These are phyloP conservation scores for Stagonosporopsis cucurbitacearum DNA, from an alignment of 2,329 filamentous ascomycete species.

Conservation along the genomic window DNA sequence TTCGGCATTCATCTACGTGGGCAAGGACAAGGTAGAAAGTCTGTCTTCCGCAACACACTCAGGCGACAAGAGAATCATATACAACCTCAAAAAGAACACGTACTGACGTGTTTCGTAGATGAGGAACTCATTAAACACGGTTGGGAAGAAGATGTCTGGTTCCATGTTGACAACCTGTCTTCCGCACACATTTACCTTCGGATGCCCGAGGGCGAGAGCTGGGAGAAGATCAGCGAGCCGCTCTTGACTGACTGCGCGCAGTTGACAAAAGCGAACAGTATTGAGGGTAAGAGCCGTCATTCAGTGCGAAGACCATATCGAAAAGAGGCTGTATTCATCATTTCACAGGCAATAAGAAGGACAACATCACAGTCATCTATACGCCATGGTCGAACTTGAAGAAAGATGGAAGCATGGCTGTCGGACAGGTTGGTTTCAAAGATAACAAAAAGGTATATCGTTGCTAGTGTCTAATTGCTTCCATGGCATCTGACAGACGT, in stretches of 20 bases:
- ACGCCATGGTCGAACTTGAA: constrained; percentile 96
- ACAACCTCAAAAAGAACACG: not conserved
- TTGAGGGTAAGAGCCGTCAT: constrained; percentile 69
- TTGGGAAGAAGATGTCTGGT: constrained; percentile 97
- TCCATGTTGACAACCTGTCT: constrained; percentile 96
- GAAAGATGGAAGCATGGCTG: constrained; percentile 95
- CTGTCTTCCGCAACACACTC: constrained; percentile 45
- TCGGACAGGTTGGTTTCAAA: constrained; percentile 94
- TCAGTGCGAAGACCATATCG: too few species aligned
- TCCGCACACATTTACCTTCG: constrained; percentile 96
- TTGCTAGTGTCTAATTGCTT: not conserved
- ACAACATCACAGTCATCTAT: constrained; percentile 96
- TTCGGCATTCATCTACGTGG: constrained; percentile 88
- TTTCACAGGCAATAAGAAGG: constrained; percentile 87
- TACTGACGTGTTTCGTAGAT: constrained; percentile 62
- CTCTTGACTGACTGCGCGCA: constrained; percentile 91
- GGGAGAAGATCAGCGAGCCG: constrained; percentile 79
- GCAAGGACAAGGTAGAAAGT: constrained; percentile 99
- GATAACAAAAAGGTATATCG: constrained; percentile 71
- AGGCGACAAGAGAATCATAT: not conserved
- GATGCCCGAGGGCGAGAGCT: constrained; percentile 76
- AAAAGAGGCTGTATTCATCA: not conserved
- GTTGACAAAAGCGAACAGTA: constrained; percentile 97
- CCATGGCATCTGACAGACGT: not conserved
- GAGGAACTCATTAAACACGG: constrained; percentile 95